Evolutionary conservation across 139 green algal genomes (phyloP).

Genomic region (Tetraselmis chui): DNA sequence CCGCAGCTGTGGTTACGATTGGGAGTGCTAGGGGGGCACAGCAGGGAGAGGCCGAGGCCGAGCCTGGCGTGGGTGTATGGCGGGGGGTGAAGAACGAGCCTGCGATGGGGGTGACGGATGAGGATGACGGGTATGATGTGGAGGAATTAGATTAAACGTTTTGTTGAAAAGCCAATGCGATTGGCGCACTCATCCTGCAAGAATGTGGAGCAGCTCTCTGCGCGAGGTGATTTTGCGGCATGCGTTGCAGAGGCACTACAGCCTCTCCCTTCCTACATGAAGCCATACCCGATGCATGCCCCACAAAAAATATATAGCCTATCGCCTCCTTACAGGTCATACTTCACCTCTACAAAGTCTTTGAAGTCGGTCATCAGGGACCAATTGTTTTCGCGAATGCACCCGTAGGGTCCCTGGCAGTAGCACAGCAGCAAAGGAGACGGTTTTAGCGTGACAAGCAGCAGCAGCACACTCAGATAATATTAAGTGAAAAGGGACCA

Average conservation of each 20-base stretch:
- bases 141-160: neutral
- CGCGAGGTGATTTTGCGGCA: too few species aligned
- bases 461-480: neutral
- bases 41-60: neutral
- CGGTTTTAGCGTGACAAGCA: too few species aligned
- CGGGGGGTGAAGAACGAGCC: neutral
- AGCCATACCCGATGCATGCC: too few species aligned
- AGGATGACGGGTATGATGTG: neutral
- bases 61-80: too few species aligned
- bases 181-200: neutral
- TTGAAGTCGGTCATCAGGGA: constrained; percentile 41
- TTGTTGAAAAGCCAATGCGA: too few species aligned
- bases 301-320: neutral
- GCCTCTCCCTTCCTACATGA: too few species aligned
- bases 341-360: constrained; percentile 14
- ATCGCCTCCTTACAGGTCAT: constrained; percentile 26
- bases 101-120: neutral
- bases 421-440: too few species aligned
- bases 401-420: constrained; percentile 31
- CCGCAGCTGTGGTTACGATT: too few species aligned
- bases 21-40: neutral
- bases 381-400: constrained; percentile 68
- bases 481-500: constrained; percentile 6
- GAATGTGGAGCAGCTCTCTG: too few species aligned
- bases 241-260: too few species aligned